Conservation (phyloP, 2,329 filamentous ascomycete species). For the Ceratocystis alfenasii region DNA sequence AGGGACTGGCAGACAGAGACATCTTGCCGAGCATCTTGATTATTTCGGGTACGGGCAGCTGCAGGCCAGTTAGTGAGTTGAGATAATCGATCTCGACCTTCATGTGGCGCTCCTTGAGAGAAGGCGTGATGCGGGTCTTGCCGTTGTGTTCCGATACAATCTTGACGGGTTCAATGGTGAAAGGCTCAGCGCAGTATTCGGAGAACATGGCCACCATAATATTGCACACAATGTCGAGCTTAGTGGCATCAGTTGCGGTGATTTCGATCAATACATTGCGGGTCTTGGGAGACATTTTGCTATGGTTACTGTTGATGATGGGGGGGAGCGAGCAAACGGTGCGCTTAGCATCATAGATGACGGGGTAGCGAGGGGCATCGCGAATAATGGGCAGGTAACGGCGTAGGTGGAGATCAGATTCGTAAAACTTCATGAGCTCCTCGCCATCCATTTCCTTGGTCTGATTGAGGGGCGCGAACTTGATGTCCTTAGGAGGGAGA, state of each 20-base stretch:
- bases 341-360: constrained; percentile 82
- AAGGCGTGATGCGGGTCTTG: constrained; percentile 67
- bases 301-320: constrained; percentile 95
- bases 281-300: constrained; percentile 85
- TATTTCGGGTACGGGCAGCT: constrained; percentile 60
- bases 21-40: constrained; percentile 76
- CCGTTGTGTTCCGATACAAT: constrained; percentile 86
- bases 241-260: constrained; percentile 89
- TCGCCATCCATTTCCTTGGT: constrained; percentile 74
- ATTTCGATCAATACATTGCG: constrained; percentile 95
- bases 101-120: constrained; percentile 62
- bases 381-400: constrained; percentile 88
- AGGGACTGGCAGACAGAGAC: constrained; percentile 72
- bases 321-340: constrained; percentile 87
- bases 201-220: constrained; percentile 98
- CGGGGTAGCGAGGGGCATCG: constrained; percentile 86
- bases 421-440: constrained; percentile 89
- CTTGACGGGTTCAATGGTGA: constrained; percentile 87
- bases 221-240: constrained; percentile 88
- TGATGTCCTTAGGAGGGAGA: constrained; percentile 78
- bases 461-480: constrained; percentile 85
- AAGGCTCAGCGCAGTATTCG: constrained; percentile 72
- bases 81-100: constrained; percentile 86
- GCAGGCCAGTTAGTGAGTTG: constrained; percentile 79
- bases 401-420: constrained; percentile 83